A percentile compares a stretch with the other conserved stretches of the same genome.
phyloP scores from a whole-genome alignment of 306 rosid genomes.

The Urtica urens region DNA sequence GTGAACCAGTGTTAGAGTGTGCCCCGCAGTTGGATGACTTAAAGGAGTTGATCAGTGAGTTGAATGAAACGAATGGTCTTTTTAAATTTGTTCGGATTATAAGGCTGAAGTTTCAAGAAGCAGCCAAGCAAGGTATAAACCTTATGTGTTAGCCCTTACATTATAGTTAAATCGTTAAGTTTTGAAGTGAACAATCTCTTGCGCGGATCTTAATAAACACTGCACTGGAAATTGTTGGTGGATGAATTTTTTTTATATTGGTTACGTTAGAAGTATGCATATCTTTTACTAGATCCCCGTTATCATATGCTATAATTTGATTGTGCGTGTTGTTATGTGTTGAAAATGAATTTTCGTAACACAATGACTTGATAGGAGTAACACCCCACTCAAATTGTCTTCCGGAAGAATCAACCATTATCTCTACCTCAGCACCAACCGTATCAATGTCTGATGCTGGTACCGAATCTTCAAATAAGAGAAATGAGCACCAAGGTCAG shows the following conservation, averaged over 20 bases:
- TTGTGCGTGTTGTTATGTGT: background rate
- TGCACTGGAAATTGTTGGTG: too few species aligned
- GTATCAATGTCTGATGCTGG: conserved; percentile 35
- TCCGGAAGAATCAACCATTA: conserved; percentile 40
- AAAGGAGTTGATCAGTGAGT: conserved; percentile 46
- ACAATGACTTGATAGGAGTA: conserved; percentile 29
- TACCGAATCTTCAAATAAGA: conserved; percentile 41
- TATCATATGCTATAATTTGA: too few species aligned
- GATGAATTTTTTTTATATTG: too few species aligned
- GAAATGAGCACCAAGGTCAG: conserved; percentile 28
- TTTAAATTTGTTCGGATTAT: conserved; percentile 70
- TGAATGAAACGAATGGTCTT: conserved; percentile 73
- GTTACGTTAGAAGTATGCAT: too few species aligned
- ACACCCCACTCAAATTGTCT: conserved; percentile 16
- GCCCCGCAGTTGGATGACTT: conserved; percentile 45
- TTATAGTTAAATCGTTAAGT: conserved; percentile 1
- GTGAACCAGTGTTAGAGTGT: conserved; percentile 59
- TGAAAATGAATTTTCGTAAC: background rate
- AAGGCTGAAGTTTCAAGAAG: conserved; percentile 75
- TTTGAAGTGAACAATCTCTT: conserved; percentile 5
- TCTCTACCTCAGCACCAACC: conserved; percentile 64
- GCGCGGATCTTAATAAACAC: too few species aligned
- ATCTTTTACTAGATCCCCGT: too few species aligned
- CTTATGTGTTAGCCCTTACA: background rate
- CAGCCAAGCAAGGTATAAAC: conserved; percentile 42